phyloP scores from a whole-genome alignment of 305 asterid genomes.

The Fraxinus sp. region DNA sequence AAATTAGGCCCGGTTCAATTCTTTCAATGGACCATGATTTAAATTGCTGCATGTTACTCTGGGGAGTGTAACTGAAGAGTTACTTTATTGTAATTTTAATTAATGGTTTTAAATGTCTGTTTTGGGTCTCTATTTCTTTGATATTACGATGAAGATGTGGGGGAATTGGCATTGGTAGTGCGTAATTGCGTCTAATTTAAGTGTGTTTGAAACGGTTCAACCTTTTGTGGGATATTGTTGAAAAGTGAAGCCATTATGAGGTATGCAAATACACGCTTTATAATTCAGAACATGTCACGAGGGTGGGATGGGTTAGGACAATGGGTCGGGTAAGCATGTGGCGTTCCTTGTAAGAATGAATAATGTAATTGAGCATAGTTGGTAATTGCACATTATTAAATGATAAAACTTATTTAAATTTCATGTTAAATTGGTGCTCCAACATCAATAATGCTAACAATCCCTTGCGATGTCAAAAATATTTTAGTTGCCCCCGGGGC shows the following conservation, averaged over 20 bases:
- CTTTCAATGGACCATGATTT: conserved; percentile 18
- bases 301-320: conserved; percentile 19
- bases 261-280: conserved; percentile 36
- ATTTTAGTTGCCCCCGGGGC: no score
- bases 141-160: background rate
- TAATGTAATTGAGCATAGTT: no score
- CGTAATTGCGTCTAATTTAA: background rate
- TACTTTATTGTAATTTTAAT: conserved; percentile 43
- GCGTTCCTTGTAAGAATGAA: conserved; percentile 5
- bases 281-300: conserved; percentile 28
- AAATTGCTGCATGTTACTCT: conserved; percentile 36
- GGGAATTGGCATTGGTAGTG: background rate
- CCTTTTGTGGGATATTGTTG: conserved; percentile 37
- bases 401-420: no score
- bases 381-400: no score
- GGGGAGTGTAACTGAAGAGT: conserved; percentile 43
- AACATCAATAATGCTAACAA: no score
- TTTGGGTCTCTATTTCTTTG: background rate
- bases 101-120: conserved; percentile 1
- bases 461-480: no score
- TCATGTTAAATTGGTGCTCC: no score
- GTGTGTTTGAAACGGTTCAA: conserved; percentile 27
- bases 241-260: conserved; percentile 51
- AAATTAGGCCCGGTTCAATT: background rate
- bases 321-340: conserved; percentile 15